Evolutionary conservation across 2,329 filamentous ascomycete genomes (phyloP), one percentile per base, ranked within the genome.

Genomic region (Epichloe brachyelytri): DNA sequence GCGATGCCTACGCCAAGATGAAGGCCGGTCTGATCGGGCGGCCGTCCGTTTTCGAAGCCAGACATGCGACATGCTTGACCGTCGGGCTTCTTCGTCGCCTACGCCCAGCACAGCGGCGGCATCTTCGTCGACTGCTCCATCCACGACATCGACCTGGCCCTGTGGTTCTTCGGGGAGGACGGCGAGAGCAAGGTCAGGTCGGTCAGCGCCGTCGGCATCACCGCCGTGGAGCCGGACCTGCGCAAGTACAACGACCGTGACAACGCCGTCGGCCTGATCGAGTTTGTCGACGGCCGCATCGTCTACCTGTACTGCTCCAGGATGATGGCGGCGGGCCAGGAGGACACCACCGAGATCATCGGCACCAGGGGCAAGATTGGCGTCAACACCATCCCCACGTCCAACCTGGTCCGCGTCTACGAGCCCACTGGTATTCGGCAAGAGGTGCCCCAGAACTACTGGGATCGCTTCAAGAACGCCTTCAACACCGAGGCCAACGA

Each of bases 61-160:
- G 64, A 85, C 81, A 0, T 83, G 80, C 65, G 81, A 86, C 65
- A 82, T 79, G 62, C 73, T 78, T 51, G 79, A 84, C 53, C 80
- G 0, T 73, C 72, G 0, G 81, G 81, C 44, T 85, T 84, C 70
- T 85, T 84, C 62, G 80, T 85, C 46, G 71, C 74, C 20, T 85
- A 85, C 62, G 79, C 82, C 5, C 69, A 79, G 54, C 80, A 77
- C 65, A 76, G 71, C 2, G 81, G 82, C 43, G 81, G 81, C n/a
- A 83, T 85, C 60, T 85, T 85, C 57, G 82, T 85, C 47, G 82
- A 86, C 68, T 82, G 78, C 67, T 78, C 77, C 47, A 78, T 85
- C 60, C 82, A 85, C 67, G 81, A 85, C 60, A 85, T 85, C 8
- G 60, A 63, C 47, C 49, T 63, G 11, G 60, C 62, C 0, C 45